phyloP scores from a whole-genome alignment of 2,329 filamentous ascomycete species.

The Aspergillus hortae region DNA sequence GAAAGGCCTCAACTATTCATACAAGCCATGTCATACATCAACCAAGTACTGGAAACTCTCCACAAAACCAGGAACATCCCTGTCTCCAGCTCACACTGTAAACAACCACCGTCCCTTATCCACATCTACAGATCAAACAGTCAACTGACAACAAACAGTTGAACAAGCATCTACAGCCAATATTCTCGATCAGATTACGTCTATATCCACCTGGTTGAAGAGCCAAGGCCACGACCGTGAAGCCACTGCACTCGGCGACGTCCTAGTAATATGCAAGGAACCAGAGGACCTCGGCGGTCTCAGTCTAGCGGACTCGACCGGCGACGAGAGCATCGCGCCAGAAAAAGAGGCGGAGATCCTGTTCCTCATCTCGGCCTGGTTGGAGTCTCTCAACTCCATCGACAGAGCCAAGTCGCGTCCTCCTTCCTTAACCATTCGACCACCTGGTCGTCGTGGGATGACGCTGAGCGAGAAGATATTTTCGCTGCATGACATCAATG shows the following conservation, averaged over 20 bases:
- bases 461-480: constrained; percentile 38
- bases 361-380: constrained; percentile 25
- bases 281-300: constrained; percentile 17
- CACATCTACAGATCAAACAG: too few relatives aligned
- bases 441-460: constrained; percentile 13
- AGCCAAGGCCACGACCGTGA: constrained; percentile 1
- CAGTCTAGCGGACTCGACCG: constrained; percentile 1
- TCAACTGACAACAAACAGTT: too few relatives aligned
- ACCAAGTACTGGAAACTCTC: background rate
- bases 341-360: constrained; percentile 18
- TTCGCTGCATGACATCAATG: constrained; percentile 33
- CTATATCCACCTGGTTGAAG: background rate
- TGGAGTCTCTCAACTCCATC: constrained; percentile 26
- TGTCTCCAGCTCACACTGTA: background rate
- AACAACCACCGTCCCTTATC: background rate
- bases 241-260: constrained; percentile 12
- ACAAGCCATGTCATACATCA: background rate
- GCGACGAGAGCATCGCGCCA: background rate
- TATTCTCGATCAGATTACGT: background rate
- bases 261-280: constrained; percentile 17
- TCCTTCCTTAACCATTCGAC: constrained; percentile 9
- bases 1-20: too few relatives aligned
- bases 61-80: background rate
- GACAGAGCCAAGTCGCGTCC: constrained; percentile 14
- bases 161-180: background rate